phyloP scores from a whole-genome alignment of 2,329 filamentous ascomycete species.

The Cytospora piceae region DNA sequence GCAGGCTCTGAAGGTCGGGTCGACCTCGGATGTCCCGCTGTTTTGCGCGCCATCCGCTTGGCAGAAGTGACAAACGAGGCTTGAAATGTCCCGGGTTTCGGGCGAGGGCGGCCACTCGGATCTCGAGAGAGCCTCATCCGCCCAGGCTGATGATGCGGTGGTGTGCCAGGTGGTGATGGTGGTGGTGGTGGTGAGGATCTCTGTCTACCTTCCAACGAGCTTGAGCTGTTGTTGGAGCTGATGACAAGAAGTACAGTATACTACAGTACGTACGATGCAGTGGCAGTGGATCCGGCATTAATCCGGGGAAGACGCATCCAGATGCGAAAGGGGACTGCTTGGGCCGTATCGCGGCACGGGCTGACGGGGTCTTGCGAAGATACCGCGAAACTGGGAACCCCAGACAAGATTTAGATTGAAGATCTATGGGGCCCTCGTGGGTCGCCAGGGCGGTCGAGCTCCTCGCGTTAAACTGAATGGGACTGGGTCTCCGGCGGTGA shows the following conservation, averaged over 20 bases:
- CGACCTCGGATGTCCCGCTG: no score
- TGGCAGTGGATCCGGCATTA: slow-evolving; percentile 11
- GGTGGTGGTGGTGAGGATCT: not conserved
- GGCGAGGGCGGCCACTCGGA: not conserved
- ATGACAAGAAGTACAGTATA: no score
- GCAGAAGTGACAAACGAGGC: no score
- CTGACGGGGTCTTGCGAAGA: not conserved
- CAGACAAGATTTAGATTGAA: slow-evolving; percentile 6
- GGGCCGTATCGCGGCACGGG: slow-evolving; percentile 15
- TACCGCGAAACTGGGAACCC: slow-evolving; percentile 21
- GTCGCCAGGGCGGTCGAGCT: slow-evolving; percentile 4
- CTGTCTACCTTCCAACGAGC: not conserved
- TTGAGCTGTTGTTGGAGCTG: no score
- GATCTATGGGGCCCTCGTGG: slow-evolving; percentile 13
- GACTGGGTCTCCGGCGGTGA: not conserved
- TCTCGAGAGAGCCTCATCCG: not conserved
- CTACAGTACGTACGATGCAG: no score
- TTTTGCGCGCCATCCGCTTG: not conserved
- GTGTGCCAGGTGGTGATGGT: not conserved
- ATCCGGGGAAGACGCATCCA: slow-evolving; percentile 27
- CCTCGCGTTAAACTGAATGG: not conserved
- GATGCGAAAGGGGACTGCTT: slow-evolving; percentile 14
- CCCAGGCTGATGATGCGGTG: not conserved
- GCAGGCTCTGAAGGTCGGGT: no score
- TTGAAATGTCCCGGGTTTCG: no score